These are phyloP conservation scores for Globisporangium ultimum DNA, from an alignment of 352 stramenopile species.

Conservation along the genomic window DNA sequence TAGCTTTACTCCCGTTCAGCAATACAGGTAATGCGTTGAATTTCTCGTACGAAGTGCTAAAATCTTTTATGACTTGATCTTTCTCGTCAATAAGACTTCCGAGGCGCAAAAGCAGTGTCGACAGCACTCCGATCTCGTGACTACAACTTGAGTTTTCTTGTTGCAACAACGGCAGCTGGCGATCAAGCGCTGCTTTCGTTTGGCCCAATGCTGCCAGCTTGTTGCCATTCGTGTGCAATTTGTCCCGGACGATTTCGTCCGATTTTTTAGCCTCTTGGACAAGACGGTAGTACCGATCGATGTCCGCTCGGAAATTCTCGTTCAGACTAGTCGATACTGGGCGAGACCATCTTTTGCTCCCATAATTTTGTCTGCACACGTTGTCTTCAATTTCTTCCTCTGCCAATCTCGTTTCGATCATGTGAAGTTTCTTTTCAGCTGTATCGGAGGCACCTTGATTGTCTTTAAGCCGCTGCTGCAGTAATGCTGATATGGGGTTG, in stretches of 20 bases:
- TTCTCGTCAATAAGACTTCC: constrained; percentile 57
- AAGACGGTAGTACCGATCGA: constrained; percentile 75
- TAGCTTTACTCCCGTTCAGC: constrained; percentile 25
- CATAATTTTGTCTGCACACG: constrained; percentile 66
- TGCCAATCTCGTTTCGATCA: constrained; percentile 46
- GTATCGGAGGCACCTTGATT: constrained; percentile 47
- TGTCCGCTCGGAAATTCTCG: constrained; percentile 53
- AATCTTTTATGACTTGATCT: constrained; percentile 51
- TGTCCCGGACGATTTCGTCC: constrained; percentile 56
- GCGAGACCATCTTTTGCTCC: constrained; percentile 44
- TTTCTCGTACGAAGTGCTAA: constrained; percentile 48
- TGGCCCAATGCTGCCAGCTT: constrained; percentile 39
- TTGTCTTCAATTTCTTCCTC: constrained; percentile 71
- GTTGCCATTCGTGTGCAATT: constrained; percentile 30
- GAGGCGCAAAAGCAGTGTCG: constrained; percentile 48
- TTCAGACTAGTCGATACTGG: constrained; percentile 53
- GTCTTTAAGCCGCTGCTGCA: constrained; percentile 46
- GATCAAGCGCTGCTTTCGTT: constrained; percentile 52
- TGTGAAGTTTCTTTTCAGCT: constrained; percentile 55
- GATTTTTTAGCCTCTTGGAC: constrained; percentile 68
- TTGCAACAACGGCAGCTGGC: constrained; percentile 42
- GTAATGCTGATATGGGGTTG: constrained; percentile 30
- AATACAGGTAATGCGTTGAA: constrained; percentile 56
- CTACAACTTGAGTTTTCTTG: constrained; percentile 52
- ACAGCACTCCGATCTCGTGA: constrained; percentile 46